Percentiles rank a stretch among this genome's conserved stretches.
phyloP scores from a whole-genome alignment of 345 rosid species.

The Brassica napus region DNA sequence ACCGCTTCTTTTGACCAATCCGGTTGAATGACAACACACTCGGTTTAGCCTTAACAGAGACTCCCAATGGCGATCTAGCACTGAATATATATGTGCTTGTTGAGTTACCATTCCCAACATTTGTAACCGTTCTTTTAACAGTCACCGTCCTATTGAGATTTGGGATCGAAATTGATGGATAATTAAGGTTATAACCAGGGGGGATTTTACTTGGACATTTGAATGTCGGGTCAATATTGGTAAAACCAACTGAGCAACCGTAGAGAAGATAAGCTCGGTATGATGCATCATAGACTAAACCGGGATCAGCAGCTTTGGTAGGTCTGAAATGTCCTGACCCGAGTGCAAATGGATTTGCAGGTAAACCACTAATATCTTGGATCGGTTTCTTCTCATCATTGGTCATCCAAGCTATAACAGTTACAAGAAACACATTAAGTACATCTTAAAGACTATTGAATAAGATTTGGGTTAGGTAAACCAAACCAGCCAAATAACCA shows the following conservation, averaged over 20 bases:
- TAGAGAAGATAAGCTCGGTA: conserved; percentile 56
- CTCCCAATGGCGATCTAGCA: conserved; percentile 50
- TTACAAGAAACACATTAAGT: neutral
- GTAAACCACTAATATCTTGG: conserved; percentile 44
- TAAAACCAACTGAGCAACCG: conserved; percentile 48
- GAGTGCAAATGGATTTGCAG: conserved; percentile 57
- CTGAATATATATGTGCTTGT: conserved; percentile 47
- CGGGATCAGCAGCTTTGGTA: conserved; percentile 67
- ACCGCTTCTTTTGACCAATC: conserved; percentile 56
- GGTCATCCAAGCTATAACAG: conserved; percentile 49
- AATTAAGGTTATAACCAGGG: conserved; percentile 54
- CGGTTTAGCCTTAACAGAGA: conserved; percentile 52
- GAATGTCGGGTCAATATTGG: conserved; percentile 30
- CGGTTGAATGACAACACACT: conserved; percentile 45
- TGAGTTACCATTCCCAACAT: conserved; percentile 55
- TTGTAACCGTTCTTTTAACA: conserved; percentile 65
- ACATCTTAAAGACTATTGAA: neutral
- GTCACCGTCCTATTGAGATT: conserved; percentile 40
- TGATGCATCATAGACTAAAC: conserved; percentile 74
- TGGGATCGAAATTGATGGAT: conserved; percentile 64
- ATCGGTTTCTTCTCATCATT: conserved; percentile 54
- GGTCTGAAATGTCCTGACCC: conserved; percentile 78
- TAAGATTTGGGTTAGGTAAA: neutral
- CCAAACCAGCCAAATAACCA: neutral
- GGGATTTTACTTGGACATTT: conserved; percentile 45